phyloP scores from a whole-genome alignment of 169 alveolate genomes.

The Fabrea salina region DNA sequence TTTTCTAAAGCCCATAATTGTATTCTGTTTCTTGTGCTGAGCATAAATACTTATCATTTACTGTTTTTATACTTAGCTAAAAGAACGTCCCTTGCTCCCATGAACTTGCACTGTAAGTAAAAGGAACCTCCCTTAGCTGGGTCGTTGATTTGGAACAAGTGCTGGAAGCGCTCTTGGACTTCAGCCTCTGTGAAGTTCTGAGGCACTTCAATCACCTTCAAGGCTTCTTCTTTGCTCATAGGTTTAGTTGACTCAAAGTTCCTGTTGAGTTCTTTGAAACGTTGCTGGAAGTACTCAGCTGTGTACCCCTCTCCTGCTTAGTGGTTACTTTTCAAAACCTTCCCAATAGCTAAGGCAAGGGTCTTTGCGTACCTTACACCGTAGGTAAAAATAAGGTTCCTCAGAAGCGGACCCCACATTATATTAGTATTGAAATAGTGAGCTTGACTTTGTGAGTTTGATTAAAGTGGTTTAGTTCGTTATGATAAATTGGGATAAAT shows the following conservation, averaged over 20 bases:
- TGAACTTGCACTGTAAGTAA: slow-evolving; percentile 16
- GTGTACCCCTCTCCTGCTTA: slow-evolving; percentile 11
- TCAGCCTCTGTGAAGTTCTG: neutral
- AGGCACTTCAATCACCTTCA: neutral
- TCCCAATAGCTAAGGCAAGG: neutral
- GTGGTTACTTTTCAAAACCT: neutral
- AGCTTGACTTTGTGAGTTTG: too few relatives aligned
- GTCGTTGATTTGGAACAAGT: slow-evolving; percentile 1
- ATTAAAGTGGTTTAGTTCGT: too few relatives aligned
- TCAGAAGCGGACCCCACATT: slow-evolving; percentile 16
- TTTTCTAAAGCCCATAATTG: too few relatives aligned
- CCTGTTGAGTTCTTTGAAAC: too few relatives aligned
- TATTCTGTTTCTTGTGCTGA: too few relatives aligned
- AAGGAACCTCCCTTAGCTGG: slow-evolving; percentile 36
- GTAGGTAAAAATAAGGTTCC: neutral
- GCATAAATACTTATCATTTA: too few relatives aligned
- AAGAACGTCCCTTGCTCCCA: slow-evolving; percentile 16
- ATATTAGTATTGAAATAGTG: too few relatives aligned
- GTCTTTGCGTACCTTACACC: neutral
- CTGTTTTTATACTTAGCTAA: too few relatives aligned
- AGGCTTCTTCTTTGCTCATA: neutral
- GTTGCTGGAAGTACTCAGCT: too few relatives aligned
- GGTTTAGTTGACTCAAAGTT: too few relatives aligned
- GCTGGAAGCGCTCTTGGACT: neutral
- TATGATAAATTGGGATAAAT: too few relatives aligned